Evolutionary conservation across 768 basidiomycete genomes (phyloP).

Genomic region (Leccinum arenicola): DNA sequence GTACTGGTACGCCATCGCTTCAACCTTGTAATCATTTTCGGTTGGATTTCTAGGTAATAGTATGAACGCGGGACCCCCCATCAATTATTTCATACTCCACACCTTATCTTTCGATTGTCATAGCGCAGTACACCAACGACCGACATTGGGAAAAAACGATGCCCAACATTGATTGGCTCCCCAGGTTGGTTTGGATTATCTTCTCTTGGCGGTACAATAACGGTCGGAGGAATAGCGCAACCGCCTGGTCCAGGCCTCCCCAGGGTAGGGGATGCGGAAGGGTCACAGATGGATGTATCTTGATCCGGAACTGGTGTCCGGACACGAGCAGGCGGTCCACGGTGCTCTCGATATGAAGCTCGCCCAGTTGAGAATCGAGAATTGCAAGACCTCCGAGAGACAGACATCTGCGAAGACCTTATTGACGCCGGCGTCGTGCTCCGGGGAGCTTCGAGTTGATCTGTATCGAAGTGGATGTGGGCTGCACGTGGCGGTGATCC

Average conservation of each 20-base stretch:
- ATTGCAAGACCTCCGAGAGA: constrained; percentile 13
- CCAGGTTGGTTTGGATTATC: constrained; percentile 12
- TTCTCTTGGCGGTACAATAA: constrained; percentile 5
- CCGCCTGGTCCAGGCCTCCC: neutral
- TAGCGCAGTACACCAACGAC: constrained; percentile 9
- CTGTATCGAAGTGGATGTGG: neutral
- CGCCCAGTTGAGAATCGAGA: constrained; percentile 22
- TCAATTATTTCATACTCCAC: neutral
- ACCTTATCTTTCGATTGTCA: constrained; percentile 10
- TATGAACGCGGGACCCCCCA: neutral
- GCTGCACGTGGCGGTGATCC: neutral
- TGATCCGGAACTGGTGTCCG: constrained; percentile 8
- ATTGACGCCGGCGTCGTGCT: constrained; percentile 11
- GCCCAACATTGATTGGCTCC: neutral
- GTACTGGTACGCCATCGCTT: constrained; percentile 18
- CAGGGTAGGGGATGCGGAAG: neutral
- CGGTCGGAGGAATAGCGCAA: neutral
- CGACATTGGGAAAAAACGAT: constrained; percentile 18
- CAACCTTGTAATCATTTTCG: constrained; percentile 4
- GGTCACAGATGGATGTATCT: neutral
- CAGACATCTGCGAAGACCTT: neutral
- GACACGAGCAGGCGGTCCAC: constrained; percentile 11
- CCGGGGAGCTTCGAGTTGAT: constrained; percentile 1
- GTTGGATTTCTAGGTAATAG: constrained; percentile 1
- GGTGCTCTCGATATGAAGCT: constrained; percentile 21